Percentiles rank a stretch among this genome's conserved stretches.
Evolutionary conservation across 176 grass and related monocot species (phyloP).

Genomic region (Rhynchospora pubera): DNA sequence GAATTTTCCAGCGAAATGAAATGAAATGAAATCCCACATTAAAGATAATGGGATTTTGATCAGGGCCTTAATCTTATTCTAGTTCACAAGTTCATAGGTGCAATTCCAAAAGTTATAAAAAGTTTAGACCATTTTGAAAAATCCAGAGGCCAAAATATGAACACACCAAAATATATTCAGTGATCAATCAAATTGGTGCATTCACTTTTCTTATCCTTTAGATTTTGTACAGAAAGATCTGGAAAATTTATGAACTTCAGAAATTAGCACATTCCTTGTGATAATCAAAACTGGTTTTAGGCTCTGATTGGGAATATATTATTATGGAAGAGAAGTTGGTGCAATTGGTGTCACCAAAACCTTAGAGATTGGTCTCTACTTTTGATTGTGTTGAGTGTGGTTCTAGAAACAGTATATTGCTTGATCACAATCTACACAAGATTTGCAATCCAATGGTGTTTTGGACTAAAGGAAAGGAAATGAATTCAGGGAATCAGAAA

Average conservation of each 20-base stretch:
- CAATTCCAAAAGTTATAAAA: constrained; percentile 1
- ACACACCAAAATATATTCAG: neutral
- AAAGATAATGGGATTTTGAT: no score
- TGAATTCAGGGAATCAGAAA: neutral
- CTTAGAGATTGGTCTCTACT: neutral
- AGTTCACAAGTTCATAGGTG: neutral
- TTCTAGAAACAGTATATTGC: neutral
- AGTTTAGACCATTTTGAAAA: neutral
- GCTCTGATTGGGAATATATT: neutral
- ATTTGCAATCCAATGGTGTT: neutral
- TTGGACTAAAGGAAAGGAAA: neutral
- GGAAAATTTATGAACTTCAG: neutral
- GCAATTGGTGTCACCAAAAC: neutral
- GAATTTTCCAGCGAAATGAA: no score
- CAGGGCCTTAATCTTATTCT: neutral
- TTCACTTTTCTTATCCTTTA: neutral
- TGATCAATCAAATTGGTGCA: neutral
- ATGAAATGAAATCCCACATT: no score
- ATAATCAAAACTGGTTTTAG: neutral
- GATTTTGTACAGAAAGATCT: neutral
- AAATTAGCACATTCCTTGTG: neutral
- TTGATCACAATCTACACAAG: neutral
- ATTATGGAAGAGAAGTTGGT: neutral
- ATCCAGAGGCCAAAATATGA: constrained; percentile 5
- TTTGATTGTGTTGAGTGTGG: neutral